Base-by-base conservation (phyloP, 2,329 filamentous ascomycete genomes). In the Aaosphaeria pasadenensis region DNA sequence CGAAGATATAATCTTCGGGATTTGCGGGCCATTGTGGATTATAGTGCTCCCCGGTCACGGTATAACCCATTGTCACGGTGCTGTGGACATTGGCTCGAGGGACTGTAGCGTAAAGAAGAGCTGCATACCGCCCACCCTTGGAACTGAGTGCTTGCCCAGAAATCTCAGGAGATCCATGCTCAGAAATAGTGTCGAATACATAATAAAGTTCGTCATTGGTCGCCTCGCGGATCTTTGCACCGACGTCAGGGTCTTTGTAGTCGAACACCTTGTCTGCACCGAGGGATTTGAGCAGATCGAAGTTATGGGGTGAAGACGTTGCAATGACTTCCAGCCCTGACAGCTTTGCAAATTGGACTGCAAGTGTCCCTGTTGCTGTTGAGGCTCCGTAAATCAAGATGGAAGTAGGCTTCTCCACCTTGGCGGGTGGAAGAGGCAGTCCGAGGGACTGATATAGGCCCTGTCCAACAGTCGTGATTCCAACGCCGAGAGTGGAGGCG, bases 401-500 rank as follows among this genome's bases (percentile, higher is more conserved):
- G 0, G 73, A 66, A 0, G 57, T 66, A 13, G 55, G 57, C 39
- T 70, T 58, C 36, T 70, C 59, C 7, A 71, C 64, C n/a, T 66
- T 63, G 13, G 51, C 51, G 1, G 83, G 82, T 0, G 62, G 66
- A 3, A 81, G 63, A 1, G 73, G 74, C 4, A 77, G 60, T 4
- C 64, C 65, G 33, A 77, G 64, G 5, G 54, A 53, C 53, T 77
- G 74, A 50, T 75, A 77, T 7, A 77, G 55, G 2, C 66, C 71
- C 51, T 81, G 79, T 1, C 72, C 78, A 6, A 79, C 74, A 3
- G 80, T 82, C 7, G 64, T 68, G 43, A 82, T 65, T 3, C 77
- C 80, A 0, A 79, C 71, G 1, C 77, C 76, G 3, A 83, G 62
- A 0, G 79, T 81, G 1, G 76, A 69, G 0, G 77, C 80, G n/a